phyloP scores from a whole-genome alignment of 2,329 filamentous ascomycete species.

The Mycogone perniciosa region DNA sequence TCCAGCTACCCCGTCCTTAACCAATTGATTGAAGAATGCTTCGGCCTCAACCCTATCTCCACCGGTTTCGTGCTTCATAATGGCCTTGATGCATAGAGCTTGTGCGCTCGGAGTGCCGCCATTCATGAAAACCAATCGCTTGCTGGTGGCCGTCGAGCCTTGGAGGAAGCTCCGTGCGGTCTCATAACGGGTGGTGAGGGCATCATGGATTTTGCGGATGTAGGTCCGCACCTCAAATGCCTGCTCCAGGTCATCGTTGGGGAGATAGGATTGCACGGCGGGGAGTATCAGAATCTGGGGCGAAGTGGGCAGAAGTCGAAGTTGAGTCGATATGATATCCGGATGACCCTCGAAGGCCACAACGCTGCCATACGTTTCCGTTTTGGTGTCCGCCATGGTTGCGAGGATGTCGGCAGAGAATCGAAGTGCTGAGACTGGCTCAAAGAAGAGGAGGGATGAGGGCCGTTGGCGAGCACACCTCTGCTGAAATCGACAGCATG shows the following conservation, averaged over 20 bases:
- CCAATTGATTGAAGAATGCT: slow-evolving; percentile 42
- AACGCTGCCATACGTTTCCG: slow-evolving; percentile 39
- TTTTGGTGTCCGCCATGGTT: slow-evolving; percentile 21
- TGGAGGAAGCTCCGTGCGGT: slow-evolving; percentile 46
- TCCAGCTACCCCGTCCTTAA: slow-evolving; percentile 43
- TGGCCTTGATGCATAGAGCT: slow-evolving; percentile 46
- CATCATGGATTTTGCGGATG: slow-evolving; percentile 46
- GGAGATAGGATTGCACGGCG: slow-evolving; percentile 41
- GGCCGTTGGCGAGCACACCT: slow-evolving; percentile 1
- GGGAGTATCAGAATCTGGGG: slow-evolving; percentile 53
- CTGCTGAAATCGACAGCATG: neutral
- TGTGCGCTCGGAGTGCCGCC: slow-evolving; percentile 52
- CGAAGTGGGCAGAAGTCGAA: slow-evolving; percentile 53
- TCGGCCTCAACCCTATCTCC: slow-evolving; percentile 46
- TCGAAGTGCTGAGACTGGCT: neutral
- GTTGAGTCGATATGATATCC: slow-evolving; percentile 51
- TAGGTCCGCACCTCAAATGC: slow-evolving; percentile 29
- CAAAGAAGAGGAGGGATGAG: slow-evolving; percentile 2
- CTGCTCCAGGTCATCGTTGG: slow-evolving; percentile 22
- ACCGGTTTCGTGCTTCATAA: slow-evolving; percentile 45
- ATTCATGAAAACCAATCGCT: slow-evolving; percentile 53
- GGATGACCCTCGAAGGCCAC: slow-evolving; percentile 55
- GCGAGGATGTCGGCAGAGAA: neutral
- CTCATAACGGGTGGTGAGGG: slow-evolving; percentile 40
- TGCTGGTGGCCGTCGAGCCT: slow-evolving; percentile 38